Evolutionary conservation across 2,329 filamentous ascomycete genomes (phyloP), one percentile per base, ranked within the genome.

Genomic region (Claviceps sp.): DNA sequence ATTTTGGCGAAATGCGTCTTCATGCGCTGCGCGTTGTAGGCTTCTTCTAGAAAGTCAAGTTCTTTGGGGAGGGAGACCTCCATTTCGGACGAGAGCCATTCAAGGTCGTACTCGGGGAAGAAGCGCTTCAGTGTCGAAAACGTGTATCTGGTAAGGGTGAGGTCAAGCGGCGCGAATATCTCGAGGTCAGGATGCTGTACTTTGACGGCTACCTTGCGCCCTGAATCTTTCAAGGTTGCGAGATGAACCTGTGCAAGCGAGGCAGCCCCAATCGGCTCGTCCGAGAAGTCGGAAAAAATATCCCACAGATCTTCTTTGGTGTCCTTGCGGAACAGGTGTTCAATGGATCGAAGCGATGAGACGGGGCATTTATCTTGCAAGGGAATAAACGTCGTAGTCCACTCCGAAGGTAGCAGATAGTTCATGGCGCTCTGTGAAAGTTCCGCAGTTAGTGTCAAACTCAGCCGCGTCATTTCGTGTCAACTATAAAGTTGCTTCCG

Each of bases 21-120:
- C 40, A 88, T 87, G 47, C 86, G 79, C 46, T 75, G 78, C 10
- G 94, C 90, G 66, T 98, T 98, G 50, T 82, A 70, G 4, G 86
- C 93, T 65, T 98, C 93, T 60, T 82, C 81, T 41, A 80, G 74
- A 63, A 98, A 98, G 65, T 98, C 86, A 50, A 98, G 75, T 68
- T 98, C 93, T 64, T 91, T 84, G 0, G 93, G 93, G 6, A 98
- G 71, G 2, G 89, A 96, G 19, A 82, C 70, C 55, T 96, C 88
- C 85, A 98, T 94, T 68, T 98, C 93, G 7, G 84, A 82, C 1
- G 89, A 90, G 10, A 98, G 73, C 93, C 93, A 98, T 63, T 95
- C 90, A 30, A 98, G 76, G 66, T 98, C 93, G 67, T 98, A 98
- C 60, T 97, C 90, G 2, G 94, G 94, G 64, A 98, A 98, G 74